Conservation (phyloP, 192 early-diverging fungal genomes). For the Phycomyces blakesleeanus region DNA sequence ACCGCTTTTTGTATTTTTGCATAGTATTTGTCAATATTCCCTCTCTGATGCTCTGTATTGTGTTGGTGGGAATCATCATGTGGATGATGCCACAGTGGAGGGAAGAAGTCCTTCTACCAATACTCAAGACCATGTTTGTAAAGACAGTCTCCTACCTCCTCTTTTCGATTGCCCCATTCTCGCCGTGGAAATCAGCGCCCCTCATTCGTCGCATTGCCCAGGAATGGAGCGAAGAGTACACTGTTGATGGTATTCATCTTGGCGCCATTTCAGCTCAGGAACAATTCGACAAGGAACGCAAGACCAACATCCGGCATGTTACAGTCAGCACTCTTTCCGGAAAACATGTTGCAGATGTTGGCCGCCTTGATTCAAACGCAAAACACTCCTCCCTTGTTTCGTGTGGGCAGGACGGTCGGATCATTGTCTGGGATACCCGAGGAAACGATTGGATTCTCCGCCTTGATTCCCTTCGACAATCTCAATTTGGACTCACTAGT, state of each 20-base stretch:
- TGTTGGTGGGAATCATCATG: conserved; percentile 13
- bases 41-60: conserved; percentile 18
- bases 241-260: conserved; percentile 21
- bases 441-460: conserved; percentile 22
- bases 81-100: conserved; percentile 28
- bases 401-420: conserved; percentile 24
- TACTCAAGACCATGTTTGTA: conserved; percentile 7
- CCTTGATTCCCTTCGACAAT: conserved; percentile 22
- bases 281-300: conserved; percentile 17
- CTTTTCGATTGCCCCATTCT: neutral
- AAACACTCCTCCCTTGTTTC: conserved; percentile 21
- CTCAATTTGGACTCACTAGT: neutral
- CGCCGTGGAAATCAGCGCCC: neutral
- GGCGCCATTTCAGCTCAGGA: conserved; percentile 29
- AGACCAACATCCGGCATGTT: conserved; percentile 11
- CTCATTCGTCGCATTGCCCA: conserved; percentile 3
- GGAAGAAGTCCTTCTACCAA: conserved; percentile 15
- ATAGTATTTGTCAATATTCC: conserved; percentile 26
- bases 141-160: neutral
- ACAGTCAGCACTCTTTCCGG: conserved; percentile 21
- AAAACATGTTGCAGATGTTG: conserved; percentile 28
- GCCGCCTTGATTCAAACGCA: conserved; percentile 6
- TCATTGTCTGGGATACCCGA: conserved; percentile 28
- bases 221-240: conserved; percentile 18
- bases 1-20: neutral